Evolutionary conservation across 805 yeast species (phyloP).

Genomic region (Sugiyamaella marilandica): DNA sequence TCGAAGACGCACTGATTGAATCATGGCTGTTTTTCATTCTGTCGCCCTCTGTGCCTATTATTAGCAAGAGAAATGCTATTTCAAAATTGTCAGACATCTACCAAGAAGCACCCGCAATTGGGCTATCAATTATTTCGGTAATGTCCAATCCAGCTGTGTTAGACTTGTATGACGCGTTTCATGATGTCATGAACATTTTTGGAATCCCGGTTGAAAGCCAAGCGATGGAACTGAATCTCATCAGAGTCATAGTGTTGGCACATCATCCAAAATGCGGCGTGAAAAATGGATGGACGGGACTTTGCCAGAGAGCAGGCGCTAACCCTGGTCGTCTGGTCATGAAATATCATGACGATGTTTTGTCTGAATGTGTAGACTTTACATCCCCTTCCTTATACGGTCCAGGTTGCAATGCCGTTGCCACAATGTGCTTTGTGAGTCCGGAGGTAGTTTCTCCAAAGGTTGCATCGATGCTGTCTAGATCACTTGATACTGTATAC

Average conservation of each 20-base stretch:
- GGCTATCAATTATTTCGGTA: neutral
- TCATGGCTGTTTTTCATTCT: slow-evolving; percentile 6
- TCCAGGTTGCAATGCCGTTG: slow-evolving; percentile 29
- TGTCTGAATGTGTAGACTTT: slow-evolving; percentile 23
- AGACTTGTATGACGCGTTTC: neutral
- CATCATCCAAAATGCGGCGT: slow-evolving; percentile 40
- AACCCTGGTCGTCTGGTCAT: slow-evolving; percentile 62
- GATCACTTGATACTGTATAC: neutral
- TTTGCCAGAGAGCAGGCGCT: slow-evolving; percentile 51
- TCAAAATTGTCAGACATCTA: neutral
- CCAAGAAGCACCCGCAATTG: slow-evolving; percentile 1
- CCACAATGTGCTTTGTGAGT: slow-evolving; percentile 48
- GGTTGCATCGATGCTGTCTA: slow-evolving; percentile 31
- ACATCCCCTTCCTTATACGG: slow-evolving; percentile 21
- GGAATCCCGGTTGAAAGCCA: slow-evolving; percentile 6
- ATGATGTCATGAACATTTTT: slow-evolving; percentile 5
- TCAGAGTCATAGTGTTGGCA: slow-evolving; percentile 35
- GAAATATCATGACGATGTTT: slow-evolving; percentile 26
- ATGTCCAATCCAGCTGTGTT: neutral
- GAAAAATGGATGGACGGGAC: slow-evolving; percentile 70
- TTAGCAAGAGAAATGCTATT: neutral
- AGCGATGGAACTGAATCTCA: slow-evolving; percentile 15
- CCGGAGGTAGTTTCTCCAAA: slow-evolving; percentile 54
- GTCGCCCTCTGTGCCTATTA: neutral
- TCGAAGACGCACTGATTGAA: neutral